These are phyloP conservation scores for Cicer chorassanicum DNA, from an alignment of 306 rosid genomes.

Conservation along the genomic window DNA sequence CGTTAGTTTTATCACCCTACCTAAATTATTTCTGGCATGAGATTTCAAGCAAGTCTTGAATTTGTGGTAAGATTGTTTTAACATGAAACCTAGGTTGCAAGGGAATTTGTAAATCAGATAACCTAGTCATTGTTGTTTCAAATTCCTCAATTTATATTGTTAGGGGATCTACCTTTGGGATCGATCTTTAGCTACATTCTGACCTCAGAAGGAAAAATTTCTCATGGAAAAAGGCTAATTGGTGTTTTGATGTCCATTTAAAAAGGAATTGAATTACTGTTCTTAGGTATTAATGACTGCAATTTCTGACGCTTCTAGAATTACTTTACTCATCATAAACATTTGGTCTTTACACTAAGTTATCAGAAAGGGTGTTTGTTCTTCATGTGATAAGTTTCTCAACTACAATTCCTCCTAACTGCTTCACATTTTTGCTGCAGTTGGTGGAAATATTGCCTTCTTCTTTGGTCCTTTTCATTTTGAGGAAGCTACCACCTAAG, in stretches of 20 bases:
- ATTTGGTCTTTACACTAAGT: constrained; percentile 16
- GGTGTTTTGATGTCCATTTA: constrained; percentile 28
- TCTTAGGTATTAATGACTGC: constrained; percentile 6
- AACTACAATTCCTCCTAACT: background rate
- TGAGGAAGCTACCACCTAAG: constrained; percentile 65
- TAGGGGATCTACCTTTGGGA: background rate
- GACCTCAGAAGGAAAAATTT: background rate
- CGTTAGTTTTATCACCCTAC: constrained; percentile 32
- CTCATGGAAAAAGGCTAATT: background rate
- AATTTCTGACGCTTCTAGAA: background rate
- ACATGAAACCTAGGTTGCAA: background rate
- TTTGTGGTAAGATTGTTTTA: constrained; percentile 32
- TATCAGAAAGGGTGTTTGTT: constrained; percentile 28
- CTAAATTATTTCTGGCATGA: constrained; percentile 9
- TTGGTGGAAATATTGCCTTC: constrained; percentile 64
- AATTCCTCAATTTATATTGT: constrained; percentile 29
- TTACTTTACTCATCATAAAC: background rate
- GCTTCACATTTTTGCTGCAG: constrained; percentile 46
- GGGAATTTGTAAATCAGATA: constrained; percentile 29
- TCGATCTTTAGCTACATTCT: constrained; percentile 8
- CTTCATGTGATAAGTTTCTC: constrained; percentile 18
- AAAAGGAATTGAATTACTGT: constrained; percentile 14
- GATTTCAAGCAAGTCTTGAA: constrained; percentile 22
- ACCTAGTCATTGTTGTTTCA: constrained; percentile 24
- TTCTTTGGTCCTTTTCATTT: constrained; percentile 61